phyloP scores from a whole-genome alignment of 768 basidiomycete species.

The Boletus bicolor region DNA sequence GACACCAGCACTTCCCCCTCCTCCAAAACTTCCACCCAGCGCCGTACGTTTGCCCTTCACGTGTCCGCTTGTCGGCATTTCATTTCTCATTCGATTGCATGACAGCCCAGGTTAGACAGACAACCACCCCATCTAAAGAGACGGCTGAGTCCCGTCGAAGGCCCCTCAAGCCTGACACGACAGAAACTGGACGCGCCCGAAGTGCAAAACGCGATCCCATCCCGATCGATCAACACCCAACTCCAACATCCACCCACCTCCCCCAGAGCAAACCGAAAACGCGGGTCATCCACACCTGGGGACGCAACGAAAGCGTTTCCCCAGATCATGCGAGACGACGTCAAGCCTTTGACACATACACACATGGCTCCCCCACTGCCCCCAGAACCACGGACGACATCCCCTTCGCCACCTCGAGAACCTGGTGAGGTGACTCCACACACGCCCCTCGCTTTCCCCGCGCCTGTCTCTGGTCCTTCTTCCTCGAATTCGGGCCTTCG shows the following conservation, averaged over 20 bases:
- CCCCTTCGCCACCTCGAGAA: conserved; percentile 4
- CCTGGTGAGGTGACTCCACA: conserved; percentile 5
- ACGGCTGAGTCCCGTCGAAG: conserved; percentile 1
- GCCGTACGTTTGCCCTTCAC: conserved; percentile 5
- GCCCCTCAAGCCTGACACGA: conserved; percentile 6
- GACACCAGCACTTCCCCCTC: not conserved
- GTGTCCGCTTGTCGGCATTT: too few species aligned
- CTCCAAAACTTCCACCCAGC: conserved; percentile 2
- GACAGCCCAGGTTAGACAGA: conserved; percentile 19
- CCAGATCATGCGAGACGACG: not conserved
- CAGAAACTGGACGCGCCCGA: conserved; percentile 12
- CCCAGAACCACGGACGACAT: not conserved
- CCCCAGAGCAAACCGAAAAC: not conserved
- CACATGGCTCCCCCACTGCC: not conserved
- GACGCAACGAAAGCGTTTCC: not conserved
- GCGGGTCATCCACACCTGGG: not conserved
- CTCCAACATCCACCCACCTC: not conserved
- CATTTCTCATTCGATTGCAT: not conserved
- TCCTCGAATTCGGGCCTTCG: not conserved
- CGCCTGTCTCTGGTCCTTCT: not conserved
- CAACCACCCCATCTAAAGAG: conserved; percentile 11
- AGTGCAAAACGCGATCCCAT: not conserved
- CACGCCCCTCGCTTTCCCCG: not conserved
- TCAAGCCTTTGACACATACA: not conserved
- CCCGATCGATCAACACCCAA: not conserved